Conservation (phyloP, 2,329 filamentous ascomycete species). For the Huntiella savannae region DNA sequence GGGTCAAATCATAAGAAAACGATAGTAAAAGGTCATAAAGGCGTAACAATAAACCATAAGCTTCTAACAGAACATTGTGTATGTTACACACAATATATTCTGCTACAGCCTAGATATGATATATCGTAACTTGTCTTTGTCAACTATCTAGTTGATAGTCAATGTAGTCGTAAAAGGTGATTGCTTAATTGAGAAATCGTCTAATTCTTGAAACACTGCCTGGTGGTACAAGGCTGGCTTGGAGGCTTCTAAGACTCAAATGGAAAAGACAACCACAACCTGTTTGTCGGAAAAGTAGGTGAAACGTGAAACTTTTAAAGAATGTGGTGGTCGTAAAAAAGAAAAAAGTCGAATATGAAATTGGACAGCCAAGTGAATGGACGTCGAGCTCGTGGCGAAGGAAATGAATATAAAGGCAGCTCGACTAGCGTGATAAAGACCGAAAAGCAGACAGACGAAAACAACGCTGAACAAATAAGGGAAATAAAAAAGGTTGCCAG, state of each 20-base stretch:
- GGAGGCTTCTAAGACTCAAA: background rate
- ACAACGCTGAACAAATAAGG: background rate
- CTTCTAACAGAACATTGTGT: too few species aligned
- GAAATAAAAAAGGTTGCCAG: background rate
- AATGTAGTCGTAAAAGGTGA: background rate
- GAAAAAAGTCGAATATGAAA: background rate
- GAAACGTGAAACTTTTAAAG: background rate
- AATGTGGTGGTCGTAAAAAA: slow-evolving; percentile 1
- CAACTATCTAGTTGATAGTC: too few species aligned
- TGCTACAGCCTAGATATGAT: too few species aligned
- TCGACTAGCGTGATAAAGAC: slow-evolving; percentile 5
- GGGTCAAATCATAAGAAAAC: too few species aligned
- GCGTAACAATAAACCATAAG: too few species aligned
- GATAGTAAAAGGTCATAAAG: too few species aligned
- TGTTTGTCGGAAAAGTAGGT: background rate
- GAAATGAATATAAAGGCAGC: slow-evolving; percentile 1
- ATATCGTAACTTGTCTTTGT: too few species aligned
- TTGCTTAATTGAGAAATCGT: slow-evolving; percentile 1
- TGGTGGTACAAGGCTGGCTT: background rate
- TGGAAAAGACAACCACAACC: slow-evolving; percentile 1
- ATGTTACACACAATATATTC: too few species aligned
- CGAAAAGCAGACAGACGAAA: background rate
- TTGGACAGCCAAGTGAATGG: slow-evolving; percentile 8
- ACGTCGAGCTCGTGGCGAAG: slow-evolving; percentile 7
- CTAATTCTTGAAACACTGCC: slow-evolving; percentile 1